These are phyloP conservation scores for Xylariales sp. DNA, from an alignment of 2,329 filamentous ascomycete genomes.

Conservation along the genomic window DNA sequence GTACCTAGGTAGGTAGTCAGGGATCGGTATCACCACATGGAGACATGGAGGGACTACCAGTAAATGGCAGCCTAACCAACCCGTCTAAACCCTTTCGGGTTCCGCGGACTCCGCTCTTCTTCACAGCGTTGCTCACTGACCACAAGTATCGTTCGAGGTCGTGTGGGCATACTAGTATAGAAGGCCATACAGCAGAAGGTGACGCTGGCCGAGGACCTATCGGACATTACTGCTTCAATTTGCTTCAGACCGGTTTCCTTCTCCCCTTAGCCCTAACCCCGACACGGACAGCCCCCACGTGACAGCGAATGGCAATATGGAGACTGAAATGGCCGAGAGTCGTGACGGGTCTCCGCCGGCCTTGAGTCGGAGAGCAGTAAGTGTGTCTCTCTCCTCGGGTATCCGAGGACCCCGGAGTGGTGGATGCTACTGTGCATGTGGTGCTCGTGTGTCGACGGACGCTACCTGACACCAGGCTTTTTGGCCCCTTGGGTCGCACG, in stretches of 20 bases:
- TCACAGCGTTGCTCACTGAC: background rate
- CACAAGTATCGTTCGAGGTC: background rate
- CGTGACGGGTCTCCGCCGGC: slow-evolving; percentile 52
- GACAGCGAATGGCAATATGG: slow-evolving; percentile 34
- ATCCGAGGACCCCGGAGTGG: slow-evolving; percentile 41
- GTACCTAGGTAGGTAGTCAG: too few relatives aligned
- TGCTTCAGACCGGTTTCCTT: background rate
- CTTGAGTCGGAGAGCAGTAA: slow-evolving; percentile 55
- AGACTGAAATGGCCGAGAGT: slow-evolving; percentile 51
- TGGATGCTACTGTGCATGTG: background rate
- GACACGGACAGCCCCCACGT: slow-evolving; percentile 4
- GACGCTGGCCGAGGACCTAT: background rate
- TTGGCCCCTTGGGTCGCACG: too few relatives aligned
- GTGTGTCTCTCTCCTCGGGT: slow-evolving; percentile 50
- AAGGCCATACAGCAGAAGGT: background rate
- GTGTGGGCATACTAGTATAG: background rate
- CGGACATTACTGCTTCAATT: slow-evolving; percentile 13
- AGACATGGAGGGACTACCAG: too few relatives aligned
- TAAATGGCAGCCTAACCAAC: slow-evolving; percentile 6
- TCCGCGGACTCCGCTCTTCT: slow-evolving; percentile 47
- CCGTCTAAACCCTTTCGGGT: slow-evolving; percentile 51
- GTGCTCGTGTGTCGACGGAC: slow-evolving; percentile 7
- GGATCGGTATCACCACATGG: too few relatives aligned
- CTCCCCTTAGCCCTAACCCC: background rate
- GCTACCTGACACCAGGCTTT: too few relatives aligned